A percentile compares a stretch with the other conserved stretches of the same genome.
Conservation (phyloP, 2,329 filamentous ascomycete genomes). For the Emergomyces orientalis region DNA sequence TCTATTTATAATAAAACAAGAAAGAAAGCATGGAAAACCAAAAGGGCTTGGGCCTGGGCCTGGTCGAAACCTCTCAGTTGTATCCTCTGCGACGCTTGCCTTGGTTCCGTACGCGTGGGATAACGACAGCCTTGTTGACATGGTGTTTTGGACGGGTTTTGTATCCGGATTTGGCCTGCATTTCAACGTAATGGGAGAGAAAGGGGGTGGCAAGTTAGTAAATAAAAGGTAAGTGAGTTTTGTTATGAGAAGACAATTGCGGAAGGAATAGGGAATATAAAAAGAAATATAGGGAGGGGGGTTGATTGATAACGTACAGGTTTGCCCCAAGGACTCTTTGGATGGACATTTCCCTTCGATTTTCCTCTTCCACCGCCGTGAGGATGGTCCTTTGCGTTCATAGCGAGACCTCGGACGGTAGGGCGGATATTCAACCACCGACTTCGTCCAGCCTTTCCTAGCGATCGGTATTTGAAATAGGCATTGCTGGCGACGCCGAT, state of each 20-base stretch:
- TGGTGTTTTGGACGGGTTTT: conserved; percentile 88
- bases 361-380: conserved; percentile 99
- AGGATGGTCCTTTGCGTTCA: conserved; percentile 98
- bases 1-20: background rate
- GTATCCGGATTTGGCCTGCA: conserved; percentile 53
- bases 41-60: background rate
- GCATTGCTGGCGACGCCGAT: conserved; percentile 91
- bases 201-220: conserved; percentile 12
- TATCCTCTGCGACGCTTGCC: conserved; percentile 71
- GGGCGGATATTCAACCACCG: conserved; percentile 91
- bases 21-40: background rate
- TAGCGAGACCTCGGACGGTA: conserved; percentile 92
- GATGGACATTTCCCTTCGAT: conserved; percentile 94
- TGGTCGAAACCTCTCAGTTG: conserved; percentile 30
- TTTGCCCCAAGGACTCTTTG: conserved; percentile 91
- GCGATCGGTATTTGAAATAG: conserved; percentile 77
- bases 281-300: conserved; percentile 2
- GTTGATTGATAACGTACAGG: conserved; percentile 55
- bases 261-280: conserved; percentile 1
- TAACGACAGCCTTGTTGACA: conserved; percentile 83
- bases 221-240: conserved; percentile 6
- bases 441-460: conserved; percentile 90
- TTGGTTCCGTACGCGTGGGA: conserved; percentile 75
- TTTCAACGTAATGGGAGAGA: conserved; percentile 8
- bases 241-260: background rate